phyloP scores from a whole-genome alignment of 2,329 filamentous ascomycete genomes.

The Penicillium polonicum region DNA sequence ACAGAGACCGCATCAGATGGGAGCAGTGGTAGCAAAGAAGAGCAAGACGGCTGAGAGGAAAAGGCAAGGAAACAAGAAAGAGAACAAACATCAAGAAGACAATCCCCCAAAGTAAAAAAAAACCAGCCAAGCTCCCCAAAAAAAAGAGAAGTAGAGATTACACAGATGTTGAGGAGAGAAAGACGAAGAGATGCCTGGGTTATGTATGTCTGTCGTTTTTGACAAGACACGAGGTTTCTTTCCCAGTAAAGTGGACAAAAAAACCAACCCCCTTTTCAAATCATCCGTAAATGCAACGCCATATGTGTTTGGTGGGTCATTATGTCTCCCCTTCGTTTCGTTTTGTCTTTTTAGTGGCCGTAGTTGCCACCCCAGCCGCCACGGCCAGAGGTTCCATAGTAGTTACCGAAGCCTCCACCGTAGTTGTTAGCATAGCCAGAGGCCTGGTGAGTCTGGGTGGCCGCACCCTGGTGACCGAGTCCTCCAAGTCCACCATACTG shows the following conservation, averaged over 20 bases:
- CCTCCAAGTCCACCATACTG: conserved; percentile 52
- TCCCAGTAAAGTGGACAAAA: conserved; percentile 14
- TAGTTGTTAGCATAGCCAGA: conserved; percentile 44
- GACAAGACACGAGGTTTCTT: conserved; percentile 12
- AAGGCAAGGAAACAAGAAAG: conserved; percentile 9
- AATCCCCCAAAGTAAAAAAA: conserved; percentile 23
- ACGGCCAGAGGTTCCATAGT: conserved; percentile 45
- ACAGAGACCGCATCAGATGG: conserved; percentile 26
- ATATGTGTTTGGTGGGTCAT: conserved; percentile 30
- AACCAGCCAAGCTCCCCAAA: conserved; percentile 38
- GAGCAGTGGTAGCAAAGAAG: conserved; percentile 33
- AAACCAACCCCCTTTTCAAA: conserved; percentile 19
- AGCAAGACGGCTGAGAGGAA: conserved; percentile 6
- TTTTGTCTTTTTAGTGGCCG: conserved; percentile 39
- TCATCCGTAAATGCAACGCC: conserved; percentile 31
- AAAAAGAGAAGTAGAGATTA: conserved; percentile 42
- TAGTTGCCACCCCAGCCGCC: conserved; percentile 51
- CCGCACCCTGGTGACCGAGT: conserved; percentile 45
- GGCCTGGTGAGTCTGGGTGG: conserved; percentile 41
- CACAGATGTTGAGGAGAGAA: conserved; percentile 37
- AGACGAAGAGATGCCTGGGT: conserved; percentile 24
- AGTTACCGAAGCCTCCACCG: conserved; percentile 44
- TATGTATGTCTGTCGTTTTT: conserved; percentile 17
- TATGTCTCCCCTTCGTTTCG: conserved; percentile 13
- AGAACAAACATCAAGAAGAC: conserved; percentile 20